These are phyloP conservation scores for Arctium lappa DNA, from an alignment of 129 eudicot species.

Conservation along the genomic window DNA sequence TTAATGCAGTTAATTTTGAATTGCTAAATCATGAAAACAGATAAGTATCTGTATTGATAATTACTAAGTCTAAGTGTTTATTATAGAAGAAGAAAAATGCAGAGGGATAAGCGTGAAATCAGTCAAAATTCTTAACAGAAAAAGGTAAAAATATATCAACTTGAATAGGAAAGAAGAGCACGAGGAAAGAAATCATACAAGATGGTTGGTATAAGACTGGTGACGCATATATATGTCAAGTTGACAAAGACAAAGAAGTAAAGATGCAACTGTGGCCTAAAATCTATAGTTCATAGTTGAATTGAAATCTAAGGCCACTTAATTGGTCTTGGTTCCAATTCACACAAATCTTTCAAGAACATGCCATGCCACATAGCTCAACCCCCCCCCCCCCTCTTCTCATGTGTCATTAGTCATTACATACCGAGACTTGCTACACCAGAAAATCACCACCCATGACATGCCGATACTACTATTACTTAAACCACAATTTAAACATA, in stretches of 20 bases:
- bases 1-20: background rate
- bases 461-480: background rate
- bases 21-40: background rate
- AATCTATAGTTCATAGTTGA: background rate
- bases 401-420: background rate
- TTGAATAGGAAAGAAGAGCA: background rate
- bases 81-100: background rate
- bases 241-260: too few relatives aligned
- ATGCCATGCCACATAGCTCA: background rate
- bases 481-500: background rate
- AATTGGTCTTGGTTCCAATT: background rate
- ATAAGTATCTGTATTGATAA: background rate
- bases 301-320: background rate
- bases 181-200: background rate
- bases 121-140: background rate
- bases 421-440: background rate
- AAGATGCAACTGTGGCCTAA: background rate
- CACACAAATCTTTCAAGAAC: background rate
- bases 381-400: background rate
- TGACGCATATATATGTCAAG: background rate
- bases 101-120: background rate
- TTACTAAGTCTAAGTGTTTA: background rate
- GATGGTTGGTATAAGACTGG: background rate
- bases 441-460: background rate
- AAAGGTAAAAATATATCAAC: background rate